Evolutionary conservation across 495 filamentous ascomycete species (phyloP).

Genomic region (Coniosporium apollinis): DNA sequence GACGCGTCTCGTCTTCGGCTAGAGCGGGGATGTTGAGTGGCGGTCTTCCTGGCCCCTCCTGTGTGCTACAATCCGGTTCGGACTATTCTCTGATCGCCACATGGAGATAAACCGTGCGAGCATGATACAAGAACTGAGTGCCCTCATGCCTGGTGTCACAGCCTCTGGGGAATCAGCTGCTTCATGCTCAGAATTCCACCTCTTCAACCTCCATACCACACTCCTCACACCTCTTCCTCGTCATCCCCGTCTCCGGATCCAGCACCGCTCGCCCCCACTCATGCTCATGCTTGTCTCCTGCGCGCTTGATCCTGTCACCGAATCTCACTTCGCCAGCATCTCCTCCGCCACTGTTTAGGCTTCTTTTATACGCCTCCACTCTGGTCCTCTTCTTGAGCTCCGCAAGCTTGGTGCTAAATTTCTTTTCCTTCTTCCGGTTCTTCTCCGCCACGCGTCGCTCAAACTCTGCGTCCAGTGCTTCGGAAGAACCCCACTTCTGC

Average conservation of each 20-base stretch:
- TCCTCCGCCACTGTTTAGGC: constrained; percentile 33
- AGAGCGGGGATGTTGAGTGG: too few relatives aligned
- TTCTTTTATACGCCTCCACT: constrained; percentile 72
- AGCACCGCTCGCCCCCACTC: constrained; percentile 75
- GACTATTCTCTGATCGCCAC: too few relatives aligned
- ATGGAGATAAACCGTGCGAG: too few relatives aligned
- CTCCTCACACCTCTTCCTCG: constrained; percentile 66
- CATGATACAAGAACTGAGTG: too few relatives aligned
- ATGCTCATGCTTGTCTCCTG: constrained; percentile 59
- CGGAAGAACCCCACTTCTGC: constrained; percentile 74
- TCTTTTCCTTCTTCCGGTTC: constrained; percentile 76
- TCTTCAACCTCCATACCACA: constrained; percentile 98
- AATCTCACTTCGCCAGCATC: constrained; percentile 39
- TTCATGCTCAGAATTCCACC: constrained; percentile 67
- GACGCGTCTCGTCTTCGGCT: too few relatives aligned
- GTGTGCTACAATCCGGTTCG: too few relatives aligned
- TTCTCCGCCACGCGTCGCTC: constrained; percentile 62
- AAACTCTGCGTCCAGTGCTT: constrained; percentile 80
- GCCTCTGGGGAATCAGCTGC: too few relatives aligned
- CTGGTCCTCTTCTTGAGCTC: constrained; percentile 88
- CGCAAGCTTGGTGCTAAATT: constrained; percentile 73
- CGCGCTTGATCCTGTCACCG: constrained; percentile 52
- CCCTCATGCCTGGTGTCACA: too few relatives aligned
- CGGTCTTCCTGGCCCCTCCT: too few relatives aligned
- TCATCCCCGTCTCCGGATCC: constrained; percentile 60